These are phyloP conservation scores for Metschnikowia continentalis DNA, from an alignment of 805 yeast genomes.

Conservation along the genomic window DNA sequence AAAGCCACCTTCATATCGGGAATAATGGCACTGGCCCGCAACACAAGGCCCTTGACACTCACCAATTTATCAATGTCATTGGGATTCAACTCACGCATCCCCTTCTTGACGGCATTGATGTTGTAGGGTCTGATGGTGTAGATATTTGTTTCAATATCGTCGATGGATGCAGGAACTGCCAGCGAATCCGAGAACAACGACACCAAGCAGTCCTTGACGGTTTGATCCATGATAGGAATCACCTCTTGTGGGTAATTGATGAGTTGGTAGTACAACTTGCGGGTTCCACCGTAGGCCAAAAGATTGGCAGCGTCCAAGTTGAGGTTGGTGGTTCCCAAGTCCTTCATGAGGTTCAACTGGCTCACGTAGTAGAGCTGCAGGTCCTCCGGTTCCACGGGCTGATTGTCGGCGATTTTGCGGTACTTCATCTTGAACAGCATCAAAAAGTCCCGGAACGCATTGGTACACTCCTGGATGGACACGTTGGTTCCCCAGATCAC, in stretches of 20 bases:
- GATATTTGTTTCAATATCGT: slow-evolving; percentile 73
- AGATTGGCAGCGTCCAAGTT: slow-evolving; percentile 82
- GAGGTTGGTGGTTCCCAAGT: slow-evolving; percentile 73
- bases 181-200: slow-evolving; percentile 36
- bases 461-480: slow-evolving; percentile 81
- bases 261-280: slow-evolving; percentile 77
- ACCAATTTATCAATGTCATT: slow-evolving; percentile 92
- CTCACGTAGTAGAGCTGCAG: slow-evolving; percentile 72
- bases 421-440: slow-evolving; percentile 78
- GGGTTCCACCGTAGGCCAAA: slow-evolving; percentile 68
- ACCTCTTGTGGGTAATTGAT: slow-evolving; percentile 95
- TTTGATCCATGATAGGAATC: slow-evolving; percentile 96
- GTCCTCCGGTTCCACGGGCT: slow-evolving; percentile 48
- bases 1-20: slow-evolving; percentile 98
- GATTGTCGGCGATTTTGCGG: slow-evolving; percentile 50
- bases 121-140: slow-evolving; percentile 90
- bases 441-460: slow-evolving; percentile 74
- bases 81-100: slow-evolving; percentile 92
- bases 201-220: slow-evolving; percentile 84
- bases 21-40: slow-evolving; percentile 84
- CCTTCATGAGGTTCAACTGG: slow-evolving; percentile 68
- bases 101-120: slow-evolving; percentile 59
- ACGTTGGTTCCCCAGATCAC: slow-evolving; percentile 99
- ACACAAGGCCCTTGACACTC: slow-evolving; percentile 82
- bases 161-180: slow-evolving; percentile 33